These are phyloP conservation scores for Cutaneotrichosporon mucoides DNA, from an alignment of 1,284 basidiomycete species.

Conservation along the genomic window DNA sequence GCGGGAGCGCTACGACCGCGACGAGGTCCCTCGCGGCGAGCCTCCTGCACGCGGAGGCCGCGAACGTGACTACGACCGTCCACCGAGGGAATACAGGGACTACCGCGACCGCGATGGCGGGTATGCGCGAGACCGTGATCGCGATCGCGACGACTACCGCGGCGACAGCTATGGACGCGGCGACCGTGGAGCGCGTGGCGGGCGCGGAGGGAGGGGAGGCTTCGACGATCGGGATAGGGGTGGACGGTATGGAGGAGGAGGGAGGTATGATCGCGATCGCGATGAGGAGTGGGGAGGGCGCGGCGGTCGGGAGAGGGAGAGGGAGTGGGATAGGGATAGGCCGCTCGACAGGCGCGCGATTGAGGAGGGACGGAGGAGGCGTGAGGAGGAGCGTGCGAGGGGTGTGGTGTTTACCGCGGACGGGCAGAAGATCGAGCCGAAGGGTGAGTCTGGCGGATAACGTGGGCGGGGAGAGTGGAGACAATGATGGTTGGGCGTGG, in stretches of 20 bases:
- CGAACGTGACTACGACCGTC: neutral
- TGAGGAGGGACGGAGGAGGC: conserved; percentile 44
- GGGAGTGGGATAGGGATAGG: conserved; percentile 27
- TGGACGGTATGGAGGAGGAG: conserved; percentile 3
- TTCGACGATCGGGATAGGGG: neutral
- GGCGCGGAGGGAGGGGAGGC: neutral
- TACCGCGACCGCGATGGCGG: conserved; percentile 10
- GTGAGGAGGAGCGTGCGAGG: conserved; percentile 45
- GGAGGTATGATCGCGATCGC: neutral
- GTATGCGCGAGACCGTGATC: conserved; percentile 30
- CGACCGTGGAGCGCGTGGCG: neutral
- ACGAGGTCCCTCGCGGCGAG: neutral
- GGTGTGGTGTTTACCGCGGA: conserved; percentile 35
- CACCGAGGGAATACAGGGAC: neutral
- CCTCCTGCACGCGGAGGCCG: neutral
- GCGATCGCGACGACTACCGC: conserved; percentile 48
- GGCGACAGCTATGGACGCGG: conserved; percentile 20
- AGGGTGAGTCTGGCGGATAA: conserved; percentile 26
- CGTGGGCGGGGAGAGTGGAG: too few species aligned
- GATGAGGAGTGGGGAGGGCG: too few species aligned
- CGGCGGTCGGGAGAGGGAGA: neutral
- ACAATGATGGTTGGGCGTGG: too few species aligned
- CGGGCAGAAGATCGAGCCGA: conserved; percentile 21
- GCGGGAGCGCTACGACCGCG: too few species aligned
- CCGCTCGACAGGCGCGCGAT: conserved; percentile 40